phyloP scores from a whole-genome alignment of 2,329 filamentous ascomycete genomes.

The Pseudopithomyces maydicus region DNA sequence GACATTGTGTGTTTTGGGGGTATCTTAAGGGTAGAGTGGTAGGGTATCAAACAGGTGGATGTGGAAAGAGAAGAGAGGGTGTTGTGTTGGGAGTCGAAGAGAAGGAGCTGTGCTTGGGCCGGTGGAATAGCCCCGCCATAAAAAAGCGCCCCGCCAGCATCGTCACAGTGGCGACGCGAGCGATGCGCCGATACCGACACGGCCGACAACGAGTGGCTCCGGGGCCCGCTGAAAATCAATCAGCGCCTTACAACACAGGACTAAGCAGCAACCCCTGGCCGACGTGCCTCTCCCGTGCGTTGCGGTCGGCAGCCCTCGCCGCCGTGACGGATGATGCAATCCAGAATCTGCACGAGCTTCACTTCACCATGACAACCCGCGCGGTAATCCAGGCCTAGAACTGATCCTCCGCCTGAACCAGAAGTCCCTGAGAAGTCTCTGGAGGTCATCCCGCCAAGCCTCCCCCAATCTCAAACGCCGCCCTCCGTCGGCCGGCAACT shows the following conservation, averaged over 20 bases:
- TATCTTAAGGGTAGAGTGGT: constrained; percentile 2
- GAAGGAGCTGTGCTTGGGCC: background rate
- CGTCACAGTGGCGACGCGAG: constrained; percentile 11
- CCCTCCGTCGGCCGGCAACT: background rate
- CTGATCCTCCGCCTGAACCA: background rate
- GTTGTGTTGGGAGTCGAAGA: constrained; percentile 23
- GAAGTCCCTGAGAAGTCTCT: constrained; percentile 6
- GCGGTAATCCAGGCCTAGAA: background rate
- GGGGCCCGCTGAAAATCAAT: constrained; percentile 33
- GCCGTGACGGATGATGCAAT: background rate
- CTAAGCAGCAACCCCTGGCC: constrained; percentile 1
- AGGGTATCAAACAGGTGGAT: constrained; percentile 5
- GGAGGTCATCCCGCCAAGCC: constrained; percentile 1
- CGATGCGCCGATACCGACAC: constrained; percentile 18
- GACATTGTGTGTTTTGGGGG: constrained; percentile 63
- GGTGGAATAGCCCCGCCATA: constrained; percentile 5
- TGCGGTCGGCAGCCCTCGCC: background rate
- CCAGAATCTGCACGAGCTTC: background rate
- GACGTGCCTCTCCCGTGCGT: background rate
- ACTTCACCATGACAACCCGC: background rate
- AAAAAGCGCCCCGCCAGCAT: constrained; percentile 8
- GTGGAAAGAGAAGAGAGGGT: constrained; percentile 8
- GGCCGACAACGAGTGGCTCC: constrained; percentile 23
- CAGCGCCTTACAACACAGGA: constrained; percentile 21
- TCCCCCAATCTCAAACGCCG: constrained; percentile 2